Percentiles rank a stretch among this genome's conserved stretches.
Evolutionary conservation across 108 stramenopile genomes (phyloP).

Genomic region (Cyclotella baltica): DNA sequence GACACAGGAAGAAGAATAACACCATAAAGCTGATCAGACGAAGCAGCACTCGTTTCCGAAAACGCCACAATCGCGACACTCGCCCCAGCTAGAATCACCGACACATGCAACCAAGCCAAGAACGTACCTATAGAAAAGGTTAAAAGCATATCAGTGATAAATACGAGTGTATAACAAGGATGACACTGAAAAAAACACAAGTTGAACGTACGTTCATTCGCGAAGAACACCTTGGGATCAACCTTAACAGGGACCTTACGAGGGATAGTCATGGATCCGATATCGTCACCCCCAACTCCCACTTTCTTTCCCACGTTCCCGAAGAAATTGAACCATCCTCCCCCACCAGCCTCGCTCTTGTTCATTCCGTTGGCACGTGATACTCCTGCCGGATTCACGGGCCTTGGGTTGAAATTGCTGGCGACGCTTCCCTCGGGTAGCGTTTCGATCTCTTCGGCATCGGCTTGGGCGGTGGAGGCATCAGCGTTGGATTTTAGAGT

Average conservation of each 20-base stretch:
- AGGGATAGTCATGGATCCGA: slow-evolving; percentile 14
- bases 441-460: slow-evolving; percentile 57
- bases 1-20: slow-evolving; percentile 87
- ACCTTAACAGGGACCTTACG: slow-evolving; percentile 68
- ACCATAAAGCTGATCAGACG: slow-evolving; percentile 73
- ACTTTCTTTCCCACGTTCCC: slow-evolving; percentile 55
- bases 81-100: slow-evolving; percentile 83
- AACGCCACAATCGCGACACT: slow-evolving; percentile 87
- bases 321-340: slow-evolving; percentile 52
- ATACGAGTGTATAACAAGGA: too few relatives aligned
- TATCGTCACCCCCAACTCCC: slow-evolving; percentile 44
- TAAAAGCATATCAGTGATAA: too few relatives aligned
- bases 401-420: slow-evolving; percentile 56
- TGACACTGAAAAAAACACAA: too few relatives aligned
- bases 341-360: slow-evolving; percentile 10
- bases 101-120: slow-evolving; percentile 92
- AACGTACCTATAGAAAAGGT: too few relatives aligned
- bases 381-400: slow-evolving; percentile 13
- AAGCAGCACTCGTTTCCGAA: slow-evolving; percentile 40
- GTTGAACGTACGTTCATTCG: slow-evolving; percentile 98
- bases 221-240: slow-evolving; percentile 94
- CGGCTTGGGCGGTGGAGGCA: slow-evolving; percentile 6
- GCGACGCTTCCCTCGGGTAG: slow-evolving; percentile 53
- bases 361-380: background rate
- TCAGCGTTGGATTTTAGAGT: background rate